Percentiles rank a stretch among this genome's conserved stretches.
Evolutionary conservation across 2,329 filamentous ascomycete species (phyloP).

Genomic region (Tolypocladium capitatum): DNA sequence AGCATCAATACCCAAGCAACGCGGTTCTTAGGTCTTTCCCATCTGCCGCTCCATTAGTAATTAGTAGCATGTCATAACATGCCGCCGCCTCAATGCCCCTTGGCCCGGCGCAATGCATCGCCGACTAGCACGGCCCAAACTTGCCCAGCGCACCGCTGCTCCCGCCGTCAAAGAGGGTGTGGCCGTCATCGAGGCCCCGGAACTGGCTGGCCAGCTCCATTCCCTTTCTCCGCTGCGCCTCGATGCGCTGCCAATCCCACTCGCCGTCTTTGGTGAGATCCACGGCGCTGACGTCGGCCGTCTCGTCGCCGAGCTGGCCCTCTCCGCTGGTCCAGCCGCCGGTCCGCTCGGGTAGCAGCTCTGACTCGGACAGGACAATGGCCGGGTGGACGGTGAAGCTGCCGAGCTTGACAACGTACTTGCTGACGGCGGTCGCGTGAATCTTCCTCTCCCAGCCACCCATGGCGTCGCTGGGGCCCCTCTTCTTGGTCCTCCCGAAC

Average conservation of each 20-base stretch:
- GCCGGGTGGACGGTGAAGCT: slow-evolving; percentile 76
- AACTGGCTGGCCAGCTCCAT: slow-evolving; percentile 43
- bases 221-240: slow-evolving; percentile 40
- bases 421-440: slow-evolving; percentile 59
- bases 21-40: not conserved
- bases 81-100: not conserved
- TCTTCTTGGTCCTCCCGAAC: slow-evolving; percentile 27
- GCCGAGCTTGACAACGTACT: slow-evolving; percentile 74
- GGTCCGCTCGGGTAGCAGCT: slow-evolving; percentile 61
- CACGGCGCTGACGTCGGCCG: slow-evolving; percentile 23
- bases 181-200: slow-evolving; percentile 40
- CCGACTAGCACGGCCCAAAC: slow-evolving; percentile 27
- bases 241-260: slow-evolving; percentile 47
- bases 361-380: slow-evolving; percentile 55
- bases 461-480: slow-evolving; percentile 21
- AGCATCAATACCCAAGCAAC: not conserved
- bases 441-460: slow-evolving; percentile 48
- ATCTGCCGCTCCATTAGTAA: not conserved
- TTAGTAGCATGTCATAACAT: too few species aligned
- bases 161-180: slow-evolving; percentile 39
- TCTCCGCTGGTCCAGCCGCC: slow-evolving; percentile 45
- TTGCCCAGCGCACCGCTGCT: slow-evolving; percentile 35
- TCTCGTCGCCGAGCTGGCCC: slow-evolving; percentile 25
- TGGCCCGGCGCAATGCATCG: not conserved
- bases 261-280: slow-evolving; percentile 20